Percentiles rank a stretch among this genome's conserved stretches.
These are phyloP conservation scores for Talaromyces verruculosus DNA, from an alignment of 2,329 filamentous ascomycete genomes.

Conservation along the genomic window DNA sequence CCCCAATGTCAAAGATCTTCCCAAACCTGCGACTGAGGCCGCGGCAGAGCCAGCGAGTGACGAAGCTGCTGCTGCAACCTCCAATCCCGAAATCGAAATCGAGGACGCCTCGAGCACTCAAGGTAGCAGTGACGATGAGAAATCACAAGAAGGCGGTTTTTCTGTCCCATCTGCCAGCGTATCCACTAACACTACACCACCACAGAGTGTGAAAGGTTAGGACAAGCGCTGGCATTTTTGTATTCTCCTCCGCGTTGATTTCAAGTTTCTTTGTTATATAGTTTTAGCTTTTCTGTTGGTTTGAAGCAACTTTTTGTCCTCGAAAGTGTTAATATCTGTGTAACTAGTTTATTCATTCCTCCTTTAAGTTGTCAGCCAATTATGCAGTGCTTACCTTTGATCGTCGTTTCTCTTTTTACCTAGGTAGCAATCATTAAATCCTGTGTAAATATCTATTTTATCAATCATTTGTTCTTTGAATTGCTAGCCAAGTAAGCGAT, in stretches of 20 bases:
- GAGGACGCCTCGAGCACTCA: conserved; percentile 3
- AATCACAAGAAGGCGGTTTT: background rate
- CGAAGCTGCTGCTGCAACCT: background rate
- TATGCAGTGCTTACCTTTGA: background rate
- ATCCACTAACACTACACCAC: conserved; percentile 4
- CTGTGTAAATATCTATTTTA: background rate
- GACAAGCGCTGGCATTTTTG: background rate
- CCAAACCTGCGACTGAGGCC: background rate
- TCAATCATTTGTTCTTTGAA: background rate
- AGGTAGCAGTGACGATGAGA: conserved; percentile 1
- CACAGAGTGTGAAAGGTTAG: conserved; percentile 4
- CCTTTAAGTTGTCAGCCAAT: background rate
- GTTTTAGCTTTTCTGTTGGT: background rate
- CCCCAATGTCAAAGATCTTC: conserved; percentile 1
- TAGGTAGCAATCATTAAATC: background rate
- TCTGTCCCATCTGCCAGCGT: background rate
- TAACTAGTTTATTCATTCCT: background rate
- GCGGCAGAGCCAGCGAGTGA: background rate
- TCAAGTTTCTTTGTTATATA: background rate
- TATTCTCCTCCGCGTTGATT: background rate
- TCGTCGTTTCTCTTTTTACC: background rate
- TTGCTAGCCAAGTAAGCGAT: background rate
- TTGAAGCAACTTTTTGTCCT: background rate
- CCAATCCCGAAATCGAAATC: background rate
- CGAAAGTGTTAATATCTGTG: background rate